Base-by-base conservation (phyloP, 305 asterid species). In the Euphrasia arctica region DNA sequence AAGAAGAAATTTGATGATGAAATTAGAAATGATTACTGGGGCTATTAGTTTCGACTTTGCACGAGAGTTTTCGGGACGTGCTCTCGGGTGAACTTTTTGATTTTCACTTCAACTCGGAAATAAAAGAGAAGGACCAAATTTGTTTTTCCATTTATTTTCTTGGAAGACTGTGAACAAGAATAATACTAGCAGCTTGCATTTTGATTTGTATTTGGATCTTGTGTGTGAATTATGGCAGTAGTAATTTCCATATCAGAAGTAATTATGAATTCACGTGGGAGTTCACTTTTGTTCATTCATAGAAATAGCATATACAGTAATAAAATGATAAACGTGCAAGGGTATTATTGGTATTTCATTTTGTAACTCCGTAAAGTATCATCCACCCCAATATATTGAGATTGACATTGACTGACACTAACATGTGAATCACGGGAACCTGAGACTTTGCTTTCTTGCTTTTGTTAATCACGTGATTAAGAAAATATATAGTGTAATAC, bases 21-120 rank as follows among this genome's bases (percentile, higher is more conserved):
- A 80, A 86, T 93, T 48, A 84, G 99, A 65, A 90, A 93, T 43
- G 99, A 93, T 66, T 79, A 90, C 70, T 93, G 99, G 99, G 99
- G 97, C 25, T 92, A 87, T 45, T 89, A 81, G 67, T 62, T 69
- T 61, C 64, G 62, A 67, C 67, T 65, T 27, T 65, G 61, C 69
- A 22, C 7, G 62, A 39, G 58, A 15, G 58, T 51, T 27, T 28
- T 28, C 7, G 39, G 11, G 47, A 57, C 69, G 13, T 18, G 9
- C 11, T 57, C 49, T 32, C 58, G 3, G 64, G 58, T 58, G 48
- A 48, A 66, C 57, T 4, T 39, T 39, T 39, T 39, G 12, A 8
- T 39, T 39, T 39, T 39, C 11, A 39, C 45, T 39, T 10, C 45
- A 39, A 39, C 45, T 39, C 12, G 45, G 45, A 60, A 58, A 75